Base-by-base conservation (phyloP, 352 stramenopile species). In the Phytophthora constricta region DNA sequence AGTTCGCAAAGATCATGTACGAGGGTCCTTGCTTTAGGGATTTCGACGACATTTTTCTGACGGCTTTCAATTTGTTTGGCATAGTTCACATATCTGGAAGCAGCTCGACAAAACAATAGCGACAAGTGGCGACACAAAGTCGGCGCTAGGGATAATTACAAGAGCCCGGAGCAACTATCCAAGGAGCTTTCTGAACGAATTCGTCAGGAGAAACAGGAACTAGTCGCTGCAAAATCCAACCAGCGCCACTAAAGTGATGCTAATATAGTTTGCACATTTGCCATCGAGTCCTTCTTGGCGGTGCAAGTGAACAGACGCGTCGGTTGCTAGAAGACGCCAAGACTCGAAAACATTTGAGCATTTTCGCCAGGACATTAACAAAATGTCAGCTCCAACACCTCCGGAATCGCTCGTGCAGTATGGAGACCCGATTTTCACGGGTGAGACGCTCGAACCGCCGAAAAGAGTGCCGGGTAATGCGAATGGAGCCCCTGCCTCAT, bases 361-460 rank as follows among this genome's bases (percentile, higher is more conserved):
- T 57, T 53, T 48, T 14, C 13, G 5, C 8, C 2, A 26, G 19
- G 28, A 68, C 28, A 39, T 20, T 26, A 70, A 31, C 20, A 34
- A 14, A 11, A 91, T 91, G 84, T 54, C 81, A n/a, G 69, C 74
- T 5, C 87, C 85, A 3, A 81, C 59, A 23, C 88, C 85, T 43
- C 92, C 92, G 34, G 87, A 97, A 73, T 97, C 83, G 27, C 80
- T 98, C 9, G 82, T 98, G 61, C 91, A 91, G 47, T 97, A 93
- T 72, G 84, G 91, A 20, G 86, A 93, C 31, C 90, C 92, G 26
- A 95, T 98, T 69, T 98, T 97, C 72, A 96, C 88, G 10, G 92
- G 91, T 9, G 86, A 97, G 63, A 84, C 76, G 16, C 64, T 87
- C 7, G 84, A 90, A 31, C 75, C 81, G 23, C 62, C 66, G n/a